Percentiles rank a stretch among this genome's conserved stretches.
Evolutionary conservation across 139 green algal species (phyloP).

Genomic region (Closterium sp.): DNA sequence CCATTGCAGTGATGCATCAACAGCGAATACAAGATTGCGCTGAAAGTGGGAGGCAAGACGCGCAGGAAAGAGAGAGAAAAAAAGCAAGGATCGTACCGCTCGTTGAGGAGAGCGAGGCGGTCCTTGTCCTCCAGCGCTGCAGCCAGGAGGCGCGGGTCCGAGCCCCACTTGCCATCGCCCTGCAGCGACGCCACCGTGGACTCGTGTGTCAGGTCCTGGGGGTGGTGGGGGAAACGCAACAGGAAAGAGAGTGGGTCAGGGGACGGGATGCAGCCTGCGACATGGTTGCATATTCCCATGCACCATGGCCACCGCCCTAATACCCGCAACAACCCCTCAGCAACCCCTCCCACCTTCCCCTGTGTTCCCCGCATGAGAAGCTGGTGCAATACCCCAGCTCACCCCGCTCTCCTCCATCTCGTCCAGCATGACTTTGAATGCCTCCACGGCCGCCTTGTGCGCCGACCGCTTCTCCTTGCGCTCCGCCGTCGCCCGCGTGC

Average conservation of each 20-base stretch:
- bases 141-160: neutral
- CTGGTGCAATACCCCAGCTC: too few relatives aligned
- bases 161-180: neutral
- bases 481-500: constrained; percentile 46
- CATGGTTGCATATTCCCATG: too few relatives aligned
- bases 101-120: too few relatives aligned
- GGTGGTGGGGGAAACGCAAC: too few relatives aligned
- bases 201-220: neutral
- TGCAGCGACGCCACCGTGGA: neutral
- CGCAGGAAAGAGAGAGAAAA: too few relatives aligned
- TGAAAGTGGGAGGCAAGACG: too few relatives aligned
- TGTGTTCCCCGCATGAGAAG: neutral
- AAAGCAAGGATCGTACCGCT: too few relatives aligned
- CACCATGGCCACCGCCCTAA: too few relatives aligned
- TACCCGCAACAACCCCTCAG: too few relatives aligned
- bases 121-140: neutral
- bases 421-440: constrained; percentile 34
- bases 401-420: constrained; percentile 21
- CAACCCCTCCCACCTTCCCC: neutral
- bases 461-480: constrained; percentile 37
- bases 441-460: constrained; percentile 26
- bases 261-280: too few relatives aligned
- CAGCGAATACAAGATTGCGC: too few relatives aligned
- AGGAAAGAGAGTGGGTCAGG: neutral
- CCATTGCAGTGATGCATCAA: too few relatives aligned